Evolutionary conservation across 2,329 filamentous ascomycete genomes (phyloP).

Genomic region (Cladosporium phlei): DNA sequence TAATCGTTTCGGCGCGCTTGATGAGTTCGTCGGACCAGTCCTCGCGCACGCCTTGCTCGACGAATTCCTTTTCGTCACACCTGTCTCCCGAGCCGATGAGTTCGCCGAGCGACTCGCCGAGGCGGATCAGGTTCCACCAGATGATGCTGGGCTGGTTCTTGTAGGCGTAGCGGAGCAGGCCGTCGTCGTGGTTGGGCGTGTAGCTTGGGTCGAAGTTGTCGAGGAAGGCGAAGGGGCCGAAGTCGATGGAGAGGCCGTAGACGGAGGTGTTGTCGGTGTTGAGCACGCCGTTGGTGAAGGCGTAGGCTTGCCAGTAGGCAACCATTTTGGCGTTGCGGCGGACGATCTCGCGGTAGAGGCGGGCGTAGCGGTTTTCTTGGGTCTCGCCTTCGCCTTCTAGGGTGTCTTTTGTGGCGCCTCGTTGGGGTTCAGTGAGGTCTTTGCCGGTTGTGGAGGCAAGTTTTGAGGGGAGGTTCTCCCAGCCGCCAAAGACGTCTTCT

Average conservation of each 20-base stretch:
- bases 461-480: slow-evolving; percentile 70
- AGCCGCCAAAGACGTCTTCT: slow-evolving; percentile 81
- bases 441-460: slow-evolving; percentile 46
- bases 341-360: slow-evolving; percentile 81
- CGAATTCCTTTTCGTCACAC: slow-evolving; percentile 68
- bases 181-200: slow-evolving; percentile 95
- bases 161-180: slow-evolving; percentile 82
- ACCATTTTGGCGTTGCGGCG: slow-evolving; percentile 83
- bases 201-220: slow-evolving; percentile 94
- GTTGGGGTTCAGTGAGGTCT: slow-evolving; percentile 40
- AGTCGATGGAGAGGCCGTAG: slow-evolving; percentile 84
- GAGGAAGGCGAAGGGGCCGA: slow-evolving; percentile 94
- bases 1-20: slow-evolving; percentile 75
- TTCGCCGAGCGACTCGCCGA: slow-evolving; percentile 86
- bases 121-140: slow-evolving; percentile 95
- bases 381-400: slow-evolving; percentile 63
- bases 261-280: slow-evolving; percentile 98
- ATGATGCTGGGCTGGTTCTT: slow-evolving; percentile 92
- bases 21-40: slow-evolving; percentile 67
- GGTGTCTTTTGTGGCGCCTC: slow-evolving; percentile 42
- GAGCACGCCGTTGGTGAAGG: slow-evolving; percentile 97
- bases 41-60: slow-evolving; percentile 66
- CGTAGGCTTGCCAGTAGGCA: slow-evolving; percentile 93
- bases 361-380: slow-evolving; percentile 79
- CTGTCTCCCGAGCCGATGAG: slow-evolving; percentile 70